Conservation (phyloP, 179 eudicot genomes). For the Drosera spatulata region DNA sequence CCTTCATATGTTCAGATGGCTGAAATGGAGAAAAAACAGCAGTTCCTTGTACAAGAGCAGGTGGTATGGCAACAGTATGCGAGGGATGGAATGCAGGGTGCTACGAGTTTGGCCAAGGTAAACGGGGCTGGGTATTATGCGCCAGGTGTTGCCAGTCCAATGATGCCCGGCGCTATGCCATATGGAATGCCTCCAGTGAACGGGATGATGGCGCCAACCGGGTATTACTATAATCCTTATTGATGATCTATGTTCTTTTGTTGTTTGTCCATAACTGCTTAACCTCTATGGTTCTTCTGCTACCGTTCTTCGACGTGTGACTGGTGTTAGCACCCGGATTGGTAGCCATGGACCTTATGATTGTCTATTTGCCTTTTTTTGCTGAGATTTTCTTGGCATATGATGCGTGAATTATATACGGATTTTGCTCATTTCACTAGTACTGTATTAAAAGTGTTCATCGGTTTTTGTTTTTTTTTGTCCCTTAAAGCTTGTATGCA, state of each 20-base stretch:
- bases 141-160: constrained; percentile 3
- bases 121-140: constrained; percentile 17
- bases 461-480: no score
- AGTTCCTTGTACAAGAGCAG: constrained; percentile 37
- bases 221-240: constrained; percentile 8
- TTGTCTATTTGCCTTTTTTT: no score
- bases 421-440: no score
- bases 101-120: constrained; percentile 20
- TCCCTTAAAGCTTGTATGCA: no score
- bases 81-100: constrained; percentile 44
- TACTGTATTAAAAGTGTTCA: no score
- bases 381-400: no score
- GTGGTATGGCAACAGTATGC: constrained; percentile 42
- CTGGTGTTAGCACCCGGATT: no score
- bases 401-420: no score
- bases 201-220: constrained; percentile 10
- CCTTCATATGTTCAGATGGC: constrained; percentile 52
- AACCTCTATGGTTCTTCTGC: not conserved
- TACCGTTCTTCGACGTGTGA: no score
- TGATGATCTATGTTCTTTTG: not conserved
- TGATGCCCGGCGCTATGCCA: constrained; percentile 9
- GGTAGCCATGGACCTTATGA: no score
- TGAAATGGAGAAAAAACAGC: constrained; percentile 45
- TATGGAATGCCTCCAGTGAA: constrained; percentile 6
- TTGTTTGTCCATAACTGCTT: not conserved